These are phyloP conservation scores for Ophidiomyces ophidiicola DNA, from an alignment of 2,329 filamentous ascomycete genomes.

Conservation along the genomic window DNA sequence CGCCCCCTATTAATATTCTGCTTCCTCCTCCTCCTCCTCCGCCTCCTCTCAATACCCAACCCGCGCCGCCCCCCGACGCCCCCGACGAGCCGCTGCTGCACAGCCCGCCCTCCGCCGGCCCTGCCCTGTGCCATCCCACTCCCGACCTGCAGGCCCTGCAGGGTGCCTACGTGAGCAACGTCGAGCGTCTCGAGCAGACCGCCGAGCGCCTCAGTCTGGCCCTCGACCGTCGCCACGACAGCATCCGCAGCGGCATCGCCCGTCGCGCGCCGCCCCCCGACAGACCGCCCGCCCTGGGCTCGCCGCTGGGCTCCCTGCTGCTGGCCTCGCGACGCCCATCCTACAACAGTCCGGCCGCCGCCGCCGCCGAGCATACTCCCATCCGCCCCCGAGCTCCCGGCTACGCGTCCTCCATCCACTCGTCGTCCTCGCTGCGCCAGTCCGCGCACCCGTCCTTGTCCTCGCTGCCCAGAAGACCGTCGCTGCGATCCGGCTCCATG, in stretches of 20 bases:
- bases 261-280: conserved; percentile 21
- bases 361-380: neutral
- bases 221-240: conserved; percentile 33
- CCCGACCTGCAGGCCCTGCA: conserved; percentile 40
- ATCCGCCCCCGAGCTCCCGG: no score
- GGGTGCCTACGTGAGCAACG: conserved; percentile 40
- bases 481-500: conserved; percentile 26
- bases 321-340: no score
- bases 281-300: conserved; percentile 29
- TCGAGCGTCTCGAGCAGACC: conserved; percentile 38
- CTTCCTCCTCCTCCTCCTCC: neutral
- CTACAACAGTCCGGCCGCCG: conserved; percentile 2
- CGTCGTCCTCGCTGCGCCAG: conserved; percentile 31
- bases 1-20: conserved; percentile 1
- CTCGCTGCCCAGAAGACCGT: conserved; percentile 20
- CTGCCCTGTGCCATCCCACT: conserved; percentile 37
- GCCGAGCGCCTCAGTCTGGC: conserved; percentile 38
- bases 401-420: conserved; percentile 10
- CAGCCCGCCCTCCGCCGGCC: conserved; percentile 30
- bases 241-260: no score
- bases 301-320: no score
- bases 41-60: neutral
- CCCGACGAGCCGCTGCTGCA: conserved; percentile 28
- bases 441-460: conserved; percentile 30
- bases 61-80: conserved; percentile 17